Percentiles rank a stretch among this genome's conserved stretches.
phyloP scores from a whole-genome alignment of 2,329 filamentous ascomycete genomes.

The Nothophoma quercina region DNA sequence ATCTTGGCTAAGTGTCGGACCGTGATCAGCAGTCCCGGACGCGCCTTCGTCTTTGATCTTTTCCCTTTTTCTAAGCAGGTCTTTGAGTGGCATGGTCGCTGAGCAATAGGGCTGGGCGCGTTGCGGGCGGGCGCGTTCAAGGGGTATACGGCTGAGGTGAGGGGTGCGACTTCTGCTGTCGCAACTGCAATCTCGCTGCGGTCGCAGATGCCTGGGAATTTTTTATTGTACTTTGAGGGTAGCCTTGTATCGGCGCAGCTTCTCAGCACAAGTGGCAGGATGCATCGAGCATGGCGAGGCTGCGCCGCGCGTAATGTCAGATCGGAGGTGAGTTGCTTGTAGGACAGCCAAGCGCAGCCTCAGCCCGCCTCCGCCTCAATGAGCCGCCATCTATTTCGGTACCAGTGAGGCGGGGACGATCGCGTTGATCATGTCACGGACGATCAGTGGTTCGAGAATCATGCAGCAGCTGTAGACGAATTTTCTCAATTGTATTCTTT shows the following conservation, averaged over 20 bases:
- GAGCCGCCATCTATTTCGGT: conserved; percentile 14
- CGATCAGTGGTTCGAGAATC: neutral
- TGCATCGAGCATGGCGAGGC: conserved; percentile 33
- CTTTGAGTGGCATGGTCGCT: conserved; percentile 64
- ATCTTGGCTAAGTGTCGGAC: conserved; percentile 38
- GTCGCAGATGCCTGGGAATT: neutral
- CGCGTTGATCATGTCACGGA: neutral
- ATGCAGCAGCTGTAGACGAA: neutral
- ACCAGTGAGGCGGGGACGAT: neutral
- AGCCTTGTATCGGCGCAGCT: conserved; percentile 43
- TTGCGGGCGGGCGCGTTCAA: conserved; percentile 15
- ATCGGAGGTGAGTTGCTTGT: conserved; percentile 17
- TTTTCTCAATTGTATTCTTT: conserved; percentile 3
- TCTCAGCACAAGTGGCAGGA: conserved; percentile 30
- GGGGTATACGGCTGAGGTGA: conserved; percentile 22
- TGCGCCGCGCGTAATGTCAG: conserved; percentile 26
- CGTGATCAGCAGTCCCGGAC: conserved; percentile 27
- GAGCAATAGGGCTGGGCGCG: conserved; percentile 21
- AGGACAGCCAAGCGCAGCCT: conserved; percentile 26
- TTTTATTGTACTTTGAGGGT: conserved; percentile 39
- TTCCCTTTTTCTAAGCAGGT: conserved; percentile 70
- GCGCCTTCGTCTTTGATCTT: conserved; percentile 59
- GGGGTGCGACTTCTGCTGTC: conserved; percentile 8
- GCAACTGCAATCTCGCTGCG: conserved; percentile 12
- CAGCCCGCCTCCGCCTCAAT: conserved; percentile 40